Percentiles rank a stretch among this genome's conserved stretches.
Evolutionary conservation across 805 yeast species (phyloP).

Genomic region (Saturnispora sekii): DNA sequence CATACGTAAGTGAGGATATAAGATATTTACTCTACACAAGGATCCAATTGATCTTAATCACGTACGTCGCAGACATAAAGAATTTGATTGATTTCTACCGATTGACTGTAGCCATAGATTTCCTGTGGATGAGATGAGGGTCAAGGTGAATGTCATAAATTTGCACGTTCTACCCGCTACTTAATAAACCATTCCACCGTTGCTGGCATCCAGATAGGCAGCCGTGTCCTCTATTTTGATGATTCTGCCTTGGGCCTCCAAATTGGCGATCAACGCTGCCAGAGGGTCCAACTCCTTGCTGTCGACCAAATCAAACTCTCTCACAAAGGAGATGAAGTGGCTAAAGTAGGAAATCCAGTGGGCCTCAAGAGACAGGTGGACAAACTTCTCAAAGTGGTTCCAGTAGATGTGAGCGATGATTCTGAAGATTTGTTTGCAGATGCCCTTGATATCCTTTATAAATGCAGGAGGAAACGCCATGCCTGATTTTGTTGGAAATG

Average conservation of each 20-base stretch:
- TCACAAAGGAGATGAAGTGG: conserved; percentile 80
- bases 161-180: no score
- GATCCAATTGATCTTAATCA: no score
- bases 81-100: no score
- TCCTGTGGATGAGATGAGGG: no score
- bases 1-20: no score
- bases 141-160: no score
- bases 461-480: conserved; percentile 85
- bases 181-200: conserved; percentile 9
- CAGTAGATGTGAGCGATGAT: conserved; percentile 92
- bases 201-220: neutral
- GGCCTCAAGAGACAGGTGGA: conserved; percentile 89
- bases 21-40: no score
- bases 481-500: conserved; percentile 88
- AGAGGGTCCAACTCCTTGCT: conserved; percentile 73
- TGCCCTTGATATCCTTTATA: conserved; percentile 72
- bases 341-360: conserved; percentile 98
- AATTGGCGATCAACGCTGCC: conserved; percentile 59
- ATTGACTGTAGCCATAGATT: no score
- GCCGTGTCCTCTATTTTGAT: conserved; percentile 14
- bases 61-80: no score
- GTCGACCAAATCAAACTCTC: conserved; percentile 77
- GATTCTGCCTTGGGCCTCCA: conserved; percentile 84
- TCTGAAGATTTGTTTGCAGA: conserved; percentile 85
- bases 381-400: conserved; percentile 86